These are phyloP conservation scores for Boletellus emodensis DNA, from an alignment of 768 basidiomycete genomes.

Conservation along the genomic window DNA sequence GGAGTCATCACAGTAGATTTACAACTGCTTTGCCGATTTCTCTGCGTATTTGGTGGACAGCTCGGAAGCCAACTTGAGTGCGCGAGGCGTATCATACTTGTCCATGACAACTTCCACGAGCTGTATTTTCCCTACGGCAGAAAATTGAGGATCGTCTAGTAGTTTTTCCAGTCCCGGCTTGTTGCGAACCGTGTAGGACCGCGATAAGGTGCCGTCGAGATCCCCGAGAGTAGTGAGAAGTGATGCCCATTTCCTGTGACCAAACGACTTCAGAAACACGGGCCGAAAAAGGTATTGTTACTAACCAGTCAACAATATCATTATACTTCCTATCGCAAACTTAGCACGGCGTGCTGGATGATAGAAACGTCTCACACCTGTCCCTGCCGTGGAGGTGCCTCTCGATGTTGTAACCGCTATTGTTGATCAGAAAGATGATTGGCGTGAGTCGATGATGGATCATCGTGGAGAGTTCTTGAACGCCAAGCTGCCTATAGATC, in stretches of 20 bases:
- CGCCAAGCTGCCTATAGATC: conserved; percentile 60
- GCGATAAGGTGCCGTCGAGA: conserved; percentile 41
- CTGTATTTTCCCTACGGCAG: conserved; percentile 61
- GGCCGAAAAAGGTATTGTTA: background rate
- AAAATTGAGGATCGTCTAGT: conserved; percentile 61
- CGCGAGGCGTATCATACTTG: conserved; percentile 64
- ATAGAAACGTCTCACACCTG: conserved; percentile 32
- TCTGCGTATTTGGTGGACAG: conserved; percentile 15
- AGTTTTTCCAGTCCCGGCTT: conserved; percentile 66
- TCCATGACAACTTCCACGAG: conserved; percentile 80
- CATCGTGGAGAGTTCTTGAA: conserved; percentile 86
- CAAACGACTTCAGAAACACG: background rate
- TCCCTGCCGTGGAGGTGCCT: conserved; percentile 64
- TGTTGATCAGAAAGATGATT: conserved; percentile 81
- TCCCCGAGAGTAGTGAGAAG: conserved; percentile 61
- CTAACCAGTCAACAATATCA: conserved; percentile 72
- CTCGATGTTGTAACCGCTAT: conserved; percentile 86
- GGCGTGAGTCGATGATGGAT: conserved; percentile 68
- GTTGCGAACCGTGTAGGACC: conserved; percentile 63
- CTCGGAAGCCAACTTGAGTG: conserved; percentile 51
- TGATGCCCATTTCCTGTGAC: conserved; percentile 55
- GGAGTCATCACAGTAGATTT: background rate
- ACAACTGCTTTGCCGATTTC: conserved; percentile 19
- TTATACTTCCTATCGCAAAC: conserved; percentile 64
- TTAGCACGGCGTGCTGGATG: background rate